Conservation (phyloP, 345 rosid genomes). For the Gossypium arboreum region DNA sequence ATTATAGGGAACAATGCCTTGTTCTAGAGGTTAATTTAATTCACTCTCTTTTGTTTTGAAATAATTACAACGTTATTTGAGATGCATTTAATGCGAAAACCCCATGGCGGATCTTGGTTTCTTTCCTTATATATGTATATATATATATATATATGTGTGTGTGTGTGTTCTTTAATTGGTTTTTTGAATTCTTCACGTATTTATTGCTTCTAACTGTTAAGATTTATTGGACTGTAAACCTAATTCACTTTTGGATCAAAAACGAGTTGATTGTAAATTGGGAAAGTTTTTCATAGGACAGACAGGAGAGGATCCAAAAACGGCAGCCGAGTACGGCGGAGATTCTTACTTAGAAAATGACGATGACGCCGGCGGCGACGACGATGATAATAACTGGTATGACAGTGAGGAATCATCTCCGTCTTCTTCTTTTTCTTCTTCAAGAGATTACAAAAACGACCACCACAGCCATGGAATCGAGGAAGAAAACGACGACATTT, state of each 20-base stretch:
- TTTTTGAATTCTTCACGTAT: no score
- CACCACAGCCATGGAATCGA: constrained; percentile 10
- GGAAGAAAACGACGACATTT: constrained; percentile 43
- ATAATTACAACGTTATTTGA: background rate
- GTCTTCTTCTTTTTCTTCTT: constrained; percentile 47
- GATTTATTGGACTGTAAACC: no score
- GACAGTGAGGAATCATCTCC: constrained; percentile 73
- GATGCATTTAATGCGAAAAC: constrained; percentile 52
- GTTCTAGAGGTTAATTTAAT: constrained; percentile 56
- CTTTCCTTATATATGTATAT: constrained; percentile 2
- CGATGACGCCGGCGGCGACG: background rate
- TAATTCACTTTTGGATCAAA: constrained; percentile 11
- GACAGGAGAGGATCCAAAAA: constrained; percentile 45
- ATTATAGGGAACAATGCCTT: constrained; percentile 84
- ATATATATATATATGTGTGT: no score
- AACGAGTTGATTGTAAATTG: constrained; percentile 14
- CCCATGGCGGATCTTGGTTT: constrained; percentile 39
- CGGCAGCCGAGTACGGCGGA: constrained; percentile 33
- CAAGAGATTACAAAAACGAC: constrained; percentile 23
- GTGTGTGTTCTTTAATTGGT: constrained; percentile 10
- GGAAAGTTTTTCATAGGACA: background rate
- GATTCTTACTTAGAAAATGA: constrained; percentile 35
- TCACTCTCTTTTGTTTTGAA: background rate
- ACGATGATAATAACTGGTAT: constrained; percentile 35
- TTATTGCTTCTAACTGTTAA: no score